Conservation (phyloP, 257 asterid genomes). For the Echium plantagineum region DNA sequence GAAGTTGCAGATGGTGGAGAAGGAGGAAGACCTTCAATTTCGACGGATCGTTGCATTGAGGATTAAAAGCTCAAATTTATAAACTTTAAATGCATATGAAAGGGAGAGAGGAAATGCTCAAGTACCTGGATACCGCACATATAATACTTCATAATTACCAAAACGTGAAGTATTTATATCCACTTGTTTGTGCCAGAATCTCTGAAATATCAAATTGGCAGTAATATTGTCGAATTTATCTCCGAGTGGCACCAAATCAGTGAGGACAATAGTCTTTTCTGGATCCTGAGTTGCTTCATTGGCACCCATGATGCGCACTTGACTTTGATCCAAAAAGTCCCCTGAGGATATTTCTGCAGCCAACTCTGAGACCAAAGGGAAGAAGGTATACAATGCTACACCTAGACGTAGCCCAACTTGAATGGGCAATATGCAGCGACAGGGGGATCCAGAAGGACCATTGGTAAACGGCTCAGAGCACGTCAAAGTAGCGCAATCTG, state of each 20-base stretch:
- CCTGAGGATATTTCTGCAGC: conserved; percentile 76
- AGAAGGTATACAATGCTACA: conserved; percentile 68
- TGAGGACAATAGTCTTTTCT: conserved; percentile 63
- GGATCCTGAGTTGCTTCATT: conserved; percentile 68
- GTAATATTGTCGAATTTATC: conserved; percentile 51
- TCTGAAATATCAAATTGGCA: conserved; percentile 46
- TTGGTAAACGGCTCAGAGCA: conserved; percentile 74
- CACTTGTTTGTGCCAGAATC: conserved; percentile 79
- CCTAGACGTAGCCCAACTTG: conserved; percentile 63
- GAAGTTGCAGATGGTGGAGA: conserved; percentile 84
- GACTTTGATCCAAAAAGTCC: conserved; percentile 65
- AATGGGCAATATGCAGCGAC: conserved; percentile 72
- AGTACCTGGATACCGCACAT: conserved; percentile 88
- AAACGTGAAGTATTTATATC: conserved; percentile 41
- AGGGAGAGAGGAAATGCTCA: conserved; percentile 1
- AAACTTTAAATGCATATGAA: not conserved
- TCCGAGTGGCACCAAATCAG: conserved; percentile 76
- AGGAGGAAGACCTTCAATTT: conserved; percentile 67
- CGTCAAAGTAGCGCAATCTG: conserved; percentile 60
- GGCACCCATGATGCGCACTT: conserved; percentile 95
- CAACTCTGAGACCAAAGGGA: conserved; percentile 81
- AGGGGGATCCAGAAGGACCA: conserved; percentile 68
- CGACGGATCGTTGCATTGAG: conserved; percentile 8
- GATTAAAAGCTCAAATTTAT: conserved; percentile 6
- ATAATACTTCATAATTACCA: conserved; percentile 74